Base-by-base conservation (phyloP, 257 asterid genomes). In the Petunia axillaris region DNA sequence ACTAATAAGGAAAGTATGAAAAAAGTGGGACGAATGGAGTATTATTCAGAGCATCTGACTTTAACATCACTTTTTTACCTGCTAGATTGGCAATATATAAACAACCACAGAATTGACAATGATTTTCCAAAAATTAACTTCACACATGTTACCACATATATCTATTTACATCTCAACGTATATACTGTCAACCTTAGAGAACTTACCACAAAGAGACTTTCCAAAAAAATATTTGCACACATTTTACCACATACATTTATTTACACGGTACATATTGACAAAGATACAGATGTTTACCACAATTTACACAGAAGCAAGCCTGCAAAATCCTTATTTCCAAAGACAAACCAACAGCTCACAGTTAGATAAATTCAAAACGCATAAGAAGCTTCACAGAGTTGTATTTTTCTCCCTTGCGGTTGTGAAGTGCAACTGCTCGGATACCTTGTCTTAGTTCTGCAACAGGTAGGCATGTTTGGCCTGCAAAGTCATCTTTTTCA, bases 401-500 rank as follows among this genome's bases (percentile, higher is more conserved):
- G 84, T 93, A 93, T 77, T 84, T 88, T 15, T 75, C 88, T 79
- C 98, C 98, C 84, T 86, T 90, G 1, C 83, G 88, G 66, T 16
- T 79, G 77, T 87, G 85, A 59, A 93, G 97, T 46, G 97, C 88
- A 84, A 93, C 95, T 3, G 97, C 91, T 66, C 98, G 88, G 66
- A 91, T 87, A 16, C 98, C 98, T 85, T 88, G 81, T 83, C 93
- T 88, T 66, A 93, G 90, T 84, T 93, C 98, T 39, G 87, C 58
- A 41, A 91, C 81, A 1, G 98, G 97, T 50, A 93, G 87, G 86
- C 97, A 91, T 8, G 93, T 87, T 78, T 93, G 97, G 52, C 98
- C 98, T 41, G 83, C 98, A 76, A 93, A 93, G 80, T 93, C 98
- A 44, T 93, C 98, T 85, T 89, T 91, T 81, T 90, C 98, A 5